Percentiles rank a stretch among this genome's conserved stretches.
Evolutionary conservation across 2,329 filamentous ascomycete species (phyloP).

Genomic region (Cladosporium sp.): DNA sequence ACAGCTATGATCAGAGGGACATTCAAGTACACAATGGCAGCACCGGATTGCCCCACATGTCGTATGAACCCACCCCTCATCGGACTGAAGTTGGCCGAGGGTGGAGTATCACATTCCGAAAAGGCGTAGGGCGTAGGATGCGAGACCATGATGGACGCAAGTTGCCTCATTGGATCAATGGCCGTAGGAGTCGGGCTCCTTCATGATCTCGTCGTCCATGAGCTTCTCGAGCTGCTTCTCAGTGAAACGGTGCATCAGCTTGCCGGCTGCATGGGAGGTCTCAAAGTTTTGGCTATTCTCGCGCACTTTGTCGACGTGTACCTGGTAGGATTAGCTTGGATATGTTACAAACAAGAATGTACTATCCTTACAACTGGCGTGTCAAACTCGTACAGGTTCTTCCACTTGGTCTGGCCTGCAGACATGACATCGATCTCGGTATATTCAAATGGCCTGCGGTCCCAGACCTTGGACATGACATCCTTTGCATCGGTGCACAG

Average conservation of each 20-base stretch:
- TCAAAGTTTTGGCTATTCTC: constrained; percentile 49
- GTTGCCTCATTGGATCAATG: background rate
- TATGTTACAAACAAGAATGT: background rate
- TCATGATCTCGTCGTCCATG: constrained; percentile 56
- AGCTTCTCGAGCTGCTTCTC: constrained; percentile 61
- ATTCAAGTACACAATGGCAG: no score
- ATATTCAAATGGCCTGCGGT: constrained; percentile 63
- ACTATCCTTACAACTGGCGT: constrained; percentile 63
- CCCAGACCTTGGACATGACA: constrained; percentile 65
- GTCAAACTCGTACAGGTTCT: constrained; percentile 73
- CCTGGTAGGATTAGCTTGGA: constrained; percentile 32
- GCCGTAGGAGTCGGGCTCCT: constrained; percentile 15
- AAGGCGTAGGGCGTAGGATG: background rate
- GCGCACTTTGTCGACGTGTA: constrained; percentile 59
- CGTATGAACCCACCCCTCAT: background rate
- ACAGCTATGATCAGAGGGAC: background rate
- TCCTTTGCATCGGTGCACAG: constrained; percentile 66
- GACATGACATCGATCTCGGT: constrained; percentile 67
- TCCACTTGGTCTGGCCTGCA: constrained; percentile 61
- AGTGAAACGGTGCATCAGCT: constrained; percentile 75
- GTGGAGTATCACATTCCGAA: constrained; percentile 9
- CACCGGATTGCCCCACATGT: background rate
- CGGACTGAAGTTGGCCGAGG: constrained; percentile 1
- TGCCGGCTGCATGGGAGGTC: constrained; percentile 57
- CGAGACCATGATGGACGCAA: constrained; percentile 5